Base-by-base conservation (phyloP, 768 basidiomycete genomes). In the Kockovaella imperatae region DNA sequence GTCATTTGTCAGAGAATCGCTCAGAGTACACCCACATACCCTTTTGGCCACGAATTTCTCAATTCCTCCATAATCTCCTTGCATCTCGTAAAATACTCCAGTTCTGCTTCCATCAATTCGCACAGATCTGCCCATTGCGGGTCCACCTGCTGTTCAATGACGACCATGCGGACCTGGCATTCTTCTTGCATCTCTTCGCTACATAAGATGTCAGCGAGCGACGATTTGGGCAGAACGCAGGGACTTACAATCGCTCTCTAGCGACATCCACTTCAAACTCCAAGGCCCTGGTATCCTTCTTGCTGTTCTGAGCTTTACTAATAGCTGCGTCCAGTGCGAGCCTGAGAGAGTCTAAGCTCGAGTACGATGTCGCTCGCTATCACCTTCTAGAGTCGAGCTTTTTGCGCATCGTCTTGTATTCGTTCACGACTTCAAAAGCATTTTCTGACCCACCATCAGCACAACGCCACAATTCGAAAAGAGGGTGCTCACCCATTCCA, bases 101-200 rank as follows among this genome's bases (percentile, higher is more conserved):
- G 70, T 57, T 93, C 83, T 10, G 79, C 71, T 41, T 89, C 82
- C 28, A 95, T 73, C 61, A 91, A 79, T 4, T 73, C 69, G 3
- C 80, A 79, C 26, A 95, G 74, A 32, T 84, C 86, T 28, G 78
- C 79, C 4, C 85, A 74, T 56, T 88, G 84, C 24, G 75, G 72
- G 23, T 79, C 74, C 62, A 93, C 88, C 43, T 82, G 81, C 53
- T 87, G 83, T 62, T 87, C 85, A 40, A 95, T 83, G 0, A 76
- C 77, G 42, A 79, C 78, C 77, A 91, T 87, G 30, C 84, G 80
- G 2, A 77, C 77, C n/a, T 81, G 83, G 0, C 91, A 79, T 53
- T 91, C 87, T 63, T 89, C 84, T 7, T 81, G 78, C 0, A 83
- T 83, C 70, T 95, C 88, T 48, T 93, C 87, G 57, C 89, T 90